Conservation (phyloP, 1,284 basidiomycete genomes). For the Salmacisia buchloeana region DNA sequence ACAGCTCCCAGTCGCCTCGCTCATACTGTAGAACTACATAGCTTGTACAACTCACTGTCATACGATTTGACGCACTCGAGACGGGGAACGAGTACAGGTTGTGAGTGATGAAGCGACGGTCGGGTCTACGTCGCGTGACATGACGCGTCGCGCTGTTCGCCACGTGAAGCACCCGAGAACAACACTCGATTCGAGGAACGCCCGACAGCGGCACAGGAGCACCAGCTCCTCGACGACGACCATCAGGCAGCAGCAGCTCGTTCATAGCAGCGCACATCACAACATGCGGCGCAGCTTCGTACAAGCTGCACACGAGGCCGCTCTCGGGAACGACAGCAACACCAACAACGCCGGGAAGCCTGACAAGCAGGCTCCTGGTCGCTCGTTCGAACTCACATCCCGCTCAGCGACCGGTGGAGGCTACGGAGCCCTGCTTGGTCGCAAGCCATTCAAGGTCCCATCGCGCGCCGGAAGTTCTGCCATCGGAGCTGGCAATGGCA, state of each 20-base stretch:
- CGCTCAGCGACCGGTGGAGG: constrained; percentile 19
- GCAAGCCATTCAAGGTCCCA: constrained; percentile 47
- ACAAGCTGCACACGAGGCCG: constrained; percentile 4
- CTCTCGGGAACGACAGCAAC: background rate
- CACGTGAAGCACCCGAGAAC: background rate
- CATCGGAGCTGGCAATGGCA: constrained; percentile 14
- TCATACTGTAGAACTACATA: too few species aligned
- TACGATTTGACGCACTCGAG: too few species aligned
- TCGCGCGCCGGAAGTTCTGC: constrained; percentile 26
- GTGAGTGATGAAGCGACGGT: too few species aligned
- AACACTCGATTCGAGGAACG: background rate
- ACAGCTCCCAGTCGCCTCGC: too few species aligned
- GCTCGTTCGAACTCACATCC: background rate
- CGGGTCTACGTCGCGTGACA: too few species aligned
- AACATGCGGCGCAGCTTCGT: constrained; percentile 1
- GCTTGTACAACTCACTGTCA: too few species aligned
- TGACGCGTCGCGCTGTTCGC: background rate
- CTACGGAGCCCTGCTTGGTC: constrained; percentile 32
- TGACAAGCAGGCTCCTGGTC: background rate
- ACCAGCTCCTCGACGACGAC: background rate
- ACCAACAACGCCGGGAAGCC: background rate
- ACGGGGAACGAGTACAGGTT: too few species aligned
- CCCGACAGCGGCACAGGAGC: background rate
- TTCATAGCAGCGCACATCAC: background rate
- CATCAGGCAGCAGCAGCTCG: background rate